Conservation (phyloP, 2,329 filamentous ascomycete species). For the Coniochaeta ligniaria region DNA sequence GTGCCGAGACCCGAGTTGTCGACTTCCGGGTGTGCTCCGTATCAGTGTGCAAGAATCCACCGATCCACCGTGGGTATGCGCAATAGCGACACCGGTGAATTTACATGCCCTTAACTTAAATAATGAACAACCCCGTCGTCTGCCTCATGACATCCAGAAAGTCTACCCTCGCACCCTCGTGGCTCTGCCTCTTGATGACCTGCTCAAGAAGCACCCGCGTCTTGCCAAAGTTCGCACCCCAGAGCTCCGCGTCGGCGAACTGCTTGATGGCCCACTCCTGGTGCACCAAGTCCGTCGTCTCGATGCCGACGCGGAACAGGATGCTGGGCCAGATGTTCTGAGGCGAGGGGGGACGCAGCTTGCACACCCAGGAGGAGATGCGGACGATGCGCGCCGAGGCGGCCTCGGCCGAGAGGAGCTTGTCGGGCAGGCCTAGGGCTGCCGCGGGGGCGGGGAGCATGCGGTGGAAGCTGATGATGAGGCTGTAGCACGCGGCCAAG, state of each 20-base stretch:
- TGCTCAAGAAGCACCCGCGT: constrained; percentile 11
- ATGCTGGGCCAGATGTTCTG: constrained; percentile 10
- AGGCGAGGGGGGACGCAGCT: constrained; percentile 2
- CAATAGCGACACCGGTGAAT: too few relatives aligned
- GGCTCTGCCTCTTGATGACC: constrained; percentile 10
- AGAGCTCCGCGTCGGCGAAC: constrained; percentile 11
- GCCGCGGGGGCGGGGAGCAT: constrained; percentile 8
- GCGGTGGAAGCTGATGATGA: constrained; percentile 13
- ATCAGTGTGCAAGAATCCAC: too few relatives aligned
- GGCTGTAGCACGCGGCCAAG: constrained; percentile 10
- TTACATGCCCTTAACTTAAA: too few relatives aligned
- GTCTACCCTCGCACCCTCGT: constrained; percentile 9
- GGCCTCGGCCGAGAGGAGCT: constrained; percentile 7
- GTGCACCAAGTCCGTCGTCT: constrained; percentile 10
- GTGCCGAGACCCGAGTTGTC: too few relatives aligned
- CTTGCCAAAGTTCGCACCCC: constrained; percentile 13
- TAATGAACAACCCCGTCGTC: too few relatives aligned
- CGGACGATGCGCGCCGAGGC: constrained; percentile 11
- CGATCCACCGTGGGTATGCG: too few relatives aligned
- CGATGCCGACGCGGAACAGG: constrained; percentile 11
- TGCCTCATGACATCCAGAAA: constrained; percentile 11
- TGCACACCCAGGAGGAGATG: constrained; percentile 9
- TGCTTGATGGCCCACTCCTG: constrained; percentile 10
- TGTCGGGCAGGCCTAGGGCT: not conserved
- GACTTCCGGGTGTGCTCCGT: too few relatives aligned